Evolutionary conservation across 23 red algal genomes (phyloP).

Genomic region (Gracilaria domingensis): DNA sequence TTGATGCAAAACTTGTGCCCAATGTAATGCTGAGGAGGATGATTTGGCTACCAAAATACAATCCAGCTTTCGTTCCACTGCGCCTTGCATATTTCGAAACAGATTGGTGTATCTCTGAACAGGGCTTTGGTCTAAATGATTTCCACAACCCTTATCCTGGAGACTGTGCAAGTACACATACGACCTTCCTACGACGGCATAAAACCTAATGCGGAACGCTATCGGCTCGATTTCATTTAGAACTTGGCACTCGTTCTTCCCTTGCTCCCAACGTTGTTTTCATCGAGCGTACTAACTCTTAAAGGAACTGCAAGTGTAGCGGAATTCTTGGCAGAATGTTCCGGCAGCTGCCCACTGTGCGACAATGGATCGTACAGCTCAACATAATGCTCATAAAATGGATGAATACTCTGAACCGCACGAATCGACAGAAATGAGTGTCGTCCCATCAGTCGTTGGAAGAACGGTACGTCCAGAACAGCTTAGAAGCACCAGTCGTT

Average conservation of each 20-base stretch:
- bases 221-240: conserved; percentile 13
- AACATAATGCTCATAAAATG: too few relatives aligned
- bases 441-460: too few relatives aligned
- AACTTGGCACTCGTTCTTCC: background rate
- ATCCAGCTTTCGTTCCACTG: conserved; percentile 1
- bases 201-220: conserved; percentile 23
- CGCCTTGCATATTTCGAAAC: background rate
- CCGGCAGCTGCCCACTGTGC: background rate
- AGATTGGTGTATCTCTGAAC: conserved; percentile 2
- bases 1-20: conserved; percentile 15
- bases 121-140: conserved; percentile 11
- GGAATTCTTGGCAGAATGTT: conserved; percentile 15
- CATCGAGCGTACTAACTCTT: background rate
- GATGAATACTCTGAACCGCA: too few relatives aligned
- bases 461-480: too few relatives aligned
- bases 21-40: background rate
- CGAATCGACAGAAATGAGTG: too few relatives aligned
- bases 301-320: background rate
- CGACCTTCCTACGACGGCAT: conserved; percentile 16
- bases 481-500: too few relatives aligned
- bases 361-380: too few relatives aligned
- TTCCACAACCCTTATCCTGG: conserved; percentile 2
- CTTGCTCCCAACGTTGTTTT: conserved; percentile 13
- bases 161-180: background rate
- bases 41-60: background rate